These are phyloP conservation scores for Paracoccidioides lutzii DNA, from an alignment of 2,329 filamentous ascomycete genomes.

Conservation along the genomic window DNA sequence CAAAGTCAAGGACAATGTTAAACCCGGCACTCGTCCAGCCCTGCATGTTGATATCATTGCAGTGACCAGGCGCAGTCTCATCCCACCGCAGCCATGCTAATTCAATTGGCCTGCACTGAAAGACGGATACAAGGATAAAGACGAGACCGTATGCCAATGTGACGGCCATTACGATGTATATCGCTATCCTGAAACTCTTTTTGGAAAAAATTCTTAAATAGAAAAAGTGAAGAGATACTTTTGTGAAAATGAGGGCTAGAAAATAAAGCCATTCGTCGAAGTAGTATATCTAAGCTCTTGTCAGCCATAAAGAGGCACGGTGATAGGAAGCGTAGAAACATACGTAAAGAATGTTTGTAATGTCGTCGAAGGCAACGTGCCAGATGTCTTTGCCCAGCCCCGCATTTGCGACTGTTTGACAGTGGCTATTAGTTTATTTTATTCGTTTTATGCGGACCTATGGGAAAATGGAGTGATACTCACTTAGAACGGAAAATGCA, in stretches of 20 bases:
- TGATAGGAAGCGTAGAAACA: background rate
- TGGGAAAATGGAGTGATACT: background rate
- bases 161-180: conserved; percentile 5
- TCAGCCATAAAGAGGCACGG: background rate
- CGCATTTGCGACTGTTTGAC: background rate
- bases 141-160: conserved; percentile 3
- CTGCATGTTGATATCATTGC: conserved; percentile 3
- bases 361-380: conserved; percentile 1
- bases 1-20: conserved; percentile 8
- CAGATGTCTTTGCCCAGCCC: conserved; percentile 2
- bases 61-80: conserved; percentile 4
- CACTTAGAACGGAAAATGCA: background rate
- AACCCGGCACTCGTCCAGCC: conserved; percentile 7
- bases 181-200: conserved; percentile 7
- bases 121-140: conserved; percentile 7
- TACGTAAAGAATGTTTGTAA: conserved; percentile 2
- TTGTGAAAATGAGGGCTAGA: background rate
- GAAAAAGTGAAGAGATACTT: conserved; percentile 8
- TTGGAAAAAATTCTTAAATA: conserved; percentile 8
- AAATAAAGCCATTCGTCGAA: conserved; percentile 1
- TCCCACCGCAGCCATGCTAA: conserved; percentile 6
- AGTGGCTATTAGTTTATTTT: background rate
- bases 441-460: background rate
- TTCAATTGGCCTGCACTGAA: conserved; percentile 7
- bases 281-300: background rate